These are phyloP conservation scores for Cyclanthera cordifolia DNA, from an alignment of 306 rosid genomes.

Conservation along the genomic window DNA sequence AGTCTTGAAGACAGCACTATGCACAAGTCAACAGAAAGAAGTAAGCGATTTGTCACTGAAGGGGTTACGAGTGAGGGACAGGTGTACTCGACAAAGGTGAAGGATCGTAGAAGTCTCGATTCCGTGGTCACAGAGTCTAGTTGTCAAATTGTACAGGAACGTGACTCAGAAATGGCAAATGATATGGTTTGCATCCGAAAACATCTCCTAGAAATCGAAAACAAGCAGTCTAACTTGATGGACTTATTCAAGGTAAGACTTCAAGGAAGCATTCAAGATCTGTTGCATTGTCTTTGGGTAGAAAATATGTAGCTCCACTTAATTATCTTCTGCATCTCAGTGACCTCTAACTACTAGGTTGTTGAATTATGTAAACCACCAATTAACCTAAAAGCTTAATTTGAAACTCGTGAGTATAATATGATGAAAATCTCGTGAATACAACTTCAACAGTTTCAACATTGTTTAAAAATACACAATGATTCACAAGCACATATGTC, in stretches of 20 bases:
- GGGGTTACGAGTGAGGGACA: conserved; percentile 32
- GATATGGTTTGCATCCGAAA: conserved; percentile 57
- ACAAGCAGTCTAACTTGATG: conserved; percentile 58
- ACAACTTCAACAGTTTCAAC: neutral
- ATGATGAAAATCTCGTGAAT: neutral
- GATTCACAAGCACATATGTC: neutral
- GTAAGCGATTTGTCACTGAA: conserved; percentile 29
- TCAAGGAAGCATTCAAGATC: neutral
- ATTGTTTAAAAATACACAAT: neutral
- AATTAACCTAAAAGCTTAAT: too few species aligned
- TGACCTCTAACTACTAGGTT: neutral
- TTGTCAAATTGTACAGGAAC: conserved; percentile 36
- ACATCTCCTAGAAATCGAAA: conserved; percentile 63
- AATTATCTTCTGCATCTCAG: neutral
- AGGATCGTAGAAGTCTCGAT: conserved; percentile 47
- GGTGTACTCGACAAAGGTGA: conserved; percentile 29
- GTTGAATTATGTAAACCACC: too few species aligned
- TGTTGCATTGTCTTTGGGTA: neutral
- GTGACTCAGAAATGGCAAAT: conserved; percentile 44
- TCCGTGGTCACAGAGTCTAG: conserved; percentile 50
- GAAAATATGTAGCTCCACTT: neutral
- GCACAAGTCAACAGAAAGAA: conserved; percentile 31
- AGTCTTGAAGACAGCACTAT: conserved; percentile 27
- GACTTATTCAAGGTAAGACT: conserved; percentile 55
- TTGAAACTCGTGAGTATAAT: neutral